Conservation (phyloP, 148 eudicot species). For the Vaccinium vitisidaea region DNA sequence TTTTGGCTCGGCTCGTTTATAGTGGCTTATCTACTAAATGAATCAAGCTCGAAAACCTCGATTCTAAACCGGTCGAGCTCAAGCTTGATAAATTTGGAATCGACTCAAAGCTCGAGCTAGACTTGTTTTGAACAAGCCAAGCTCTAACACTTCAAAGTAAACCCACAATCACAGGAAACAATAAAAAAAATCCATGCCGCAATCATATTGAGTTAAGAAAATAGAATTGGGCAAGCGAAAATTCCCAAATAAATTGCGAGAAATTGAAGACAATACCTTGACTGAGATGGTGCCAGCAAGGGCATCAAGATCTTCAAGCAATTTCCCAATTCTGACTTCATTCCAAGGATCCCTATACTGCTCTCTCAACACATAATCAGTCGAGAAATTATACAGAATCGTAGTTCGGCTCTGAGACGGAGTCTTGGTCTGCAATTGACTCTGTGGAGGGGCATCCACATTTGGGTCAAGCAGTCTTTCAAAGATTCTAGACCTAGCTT, state of each 20-base stretch:
- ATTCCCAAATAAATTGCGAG: neutral
- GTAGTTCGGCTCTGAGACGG: constrained; percentile 68
- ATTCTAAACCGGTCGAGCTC: neutral
- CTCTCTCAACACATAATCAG: constrained; percentile 78
- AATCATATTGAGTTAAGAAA: neutral
- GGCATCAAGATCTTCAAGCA: constrained; percentile 99
- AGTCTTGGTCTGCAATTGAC: constrained; percentile 54
- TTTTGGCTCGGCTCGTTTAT: neutral
- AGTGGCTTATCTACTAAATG: neutral
- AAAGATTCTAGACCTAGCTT: constrained; percentile 69
- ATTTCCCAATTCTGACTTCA: constrained; percentile 86
- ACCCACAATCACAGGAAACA: neutral
- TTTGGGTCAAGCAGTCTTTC: constrained; percentile 71
- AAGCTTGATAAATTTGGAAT: neutral
- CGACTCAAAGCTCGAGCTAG: neutral
- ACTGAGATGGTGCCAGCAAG: constrained; percentile 98
- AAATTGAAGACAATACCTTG: constrained; percentile 42
- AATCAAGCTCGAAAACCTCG: neutral
- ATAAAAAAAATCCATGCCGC: neutral
- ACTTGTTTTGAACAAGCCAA: neutral
- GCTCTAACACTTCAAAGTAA: neutral
- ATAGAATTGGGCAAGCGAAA: neutral
- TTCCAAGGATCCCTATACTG: constrained; percentile 97
- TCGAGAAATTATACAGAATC: constrained; percentile 70
- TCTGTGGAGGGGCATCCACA: constrained; percentile 73